These are phyloP conservation scores for Aspergillus incahuasiensis DNA, from an alignment of 495 filamentous ascomycete species.

Conservation along the genomic window DNA sequence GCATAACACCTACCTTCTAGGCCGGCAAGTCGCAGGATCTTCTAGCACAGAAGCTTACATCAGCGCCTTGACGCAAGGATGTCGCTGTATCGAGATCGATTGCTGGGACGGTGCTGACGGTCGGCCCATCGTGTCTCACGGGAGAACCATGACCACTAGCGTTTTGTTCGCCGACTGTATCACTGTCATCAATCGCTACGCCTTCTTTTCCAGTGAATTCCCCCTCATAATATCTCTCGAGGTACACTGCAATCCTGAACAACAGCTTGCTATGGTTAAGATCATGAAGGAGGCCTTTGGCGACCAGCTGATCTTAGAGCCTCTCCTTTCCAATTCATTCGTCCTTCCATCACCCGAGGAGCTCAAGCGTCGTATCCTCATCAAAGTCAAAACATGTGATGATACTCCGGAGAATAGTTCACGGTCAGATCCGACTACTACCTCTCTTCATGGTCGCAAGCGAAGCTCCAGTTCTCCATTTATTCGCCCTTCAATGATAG, in stretches of 20 bases:
- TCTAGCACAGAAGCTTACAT: conserved; percentile 96
- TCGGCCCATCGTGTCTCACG: conserved; percentile 83
- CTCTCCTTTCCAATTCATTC: conserved; percentile 58
- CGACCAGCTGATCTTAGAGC: conserved; percentile 69
- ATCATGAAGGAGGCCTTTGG: conserved; percentile 83
- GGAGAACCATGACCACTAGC: conserved; percentile 78
- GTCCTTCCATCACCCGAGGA: conserved; percentile 81
- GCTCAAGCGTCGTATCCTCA: conserved; percentile 72
- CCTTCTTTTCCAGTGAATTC: conserved; percentile 74
- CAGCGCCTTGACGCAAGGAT: conserved; percentile 78
- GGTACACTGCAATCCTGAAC: conserved; percentile 80
- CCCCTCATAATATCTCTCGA: conserved; percentile 93
- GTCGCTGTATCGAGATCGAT: conserved; percentile 93
- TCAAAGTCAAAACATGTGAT: conserved; percentile 82
- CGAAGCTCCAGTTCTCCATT: conserved; percentile 79
- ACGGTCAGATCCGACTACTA: conserved; percentile 32
- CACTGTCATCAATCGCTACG: conserved; percentile 87
- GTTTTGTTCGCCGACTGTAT: conserved; percentile 87
- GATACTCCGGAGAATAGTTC: conserved; percentile 36
- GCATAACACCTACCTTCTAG: conserved; percentile 94
- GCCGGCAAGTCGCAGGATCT: conserved; percentile 80
- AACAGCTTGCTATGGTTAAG: conserved; percentile 84
- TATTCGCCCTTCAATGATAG: conserved; percentile 50
- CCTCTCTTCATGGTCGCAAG: conserved; percentile 57
- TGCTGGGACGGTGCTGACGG: conserved; percentile 93